These are phyloP conservation scores for Cupressus sempervirens DNA, from an alignment of 75 land plant species.

Conservation along the genomic window DNA sequence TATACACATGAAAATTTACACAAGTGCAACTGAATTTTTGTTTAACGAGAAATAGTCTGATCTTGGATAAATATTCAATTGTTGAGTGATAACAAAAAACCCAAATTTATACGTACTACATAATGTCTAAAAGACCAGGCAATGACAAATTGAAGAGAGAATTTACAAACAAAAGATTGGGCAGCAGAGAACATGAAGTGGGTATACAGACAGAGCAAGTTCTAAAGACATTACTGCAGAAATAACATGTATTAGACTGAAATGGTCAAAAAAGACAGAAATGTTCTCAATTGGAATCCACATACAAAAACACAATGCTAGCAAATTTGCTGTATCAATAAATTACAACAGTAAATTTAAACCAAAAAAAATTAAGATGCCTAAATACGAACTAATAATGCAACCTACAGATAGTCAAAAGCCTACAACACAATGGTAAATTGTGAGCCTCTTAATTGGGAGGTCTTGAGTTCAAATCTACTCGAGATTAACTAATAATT, in stretches of 20 bases:
- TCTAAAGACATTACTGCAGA: neutral
- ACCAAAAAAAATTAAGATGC: neutral
- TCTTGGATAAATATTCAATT: neutral
- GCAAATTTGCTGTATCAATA: neutral
- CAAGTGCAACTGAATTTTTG: neutral
- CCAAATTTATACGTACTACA: neutral
- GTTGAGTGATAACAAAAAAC: neutral
- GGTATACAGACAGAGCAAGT: neutral
- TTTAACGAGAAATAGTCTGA: neutral
- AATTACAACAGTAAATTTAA: neutral
- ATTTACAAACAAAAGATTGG: neutral
- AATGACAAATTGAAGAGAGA: neutral
- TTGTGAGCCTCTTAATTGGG: no score
- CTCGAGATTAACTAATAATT: no score
- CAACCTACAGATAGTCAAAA: no score
- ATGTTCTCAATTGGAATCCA: neutral
- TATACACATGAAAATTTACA: neutral
- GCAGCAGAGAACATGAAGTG: neutral
- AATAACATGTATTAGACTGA: neutral
- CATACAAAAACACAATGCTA: neutral
- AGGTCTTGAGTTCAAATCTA: no score
- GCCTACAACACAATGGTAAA: no score
- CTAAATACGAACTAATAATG: no score
- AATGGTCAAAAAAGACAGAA: neutral
- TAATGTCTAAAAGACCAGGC: neutral